Percentiles rank a stretch among this genome's conserved stretches.
These are phyloP conservation scores for Cajanus cajan DNA, from an alignment of 306 rosid species.

Conservation along the genomic window DNA sequence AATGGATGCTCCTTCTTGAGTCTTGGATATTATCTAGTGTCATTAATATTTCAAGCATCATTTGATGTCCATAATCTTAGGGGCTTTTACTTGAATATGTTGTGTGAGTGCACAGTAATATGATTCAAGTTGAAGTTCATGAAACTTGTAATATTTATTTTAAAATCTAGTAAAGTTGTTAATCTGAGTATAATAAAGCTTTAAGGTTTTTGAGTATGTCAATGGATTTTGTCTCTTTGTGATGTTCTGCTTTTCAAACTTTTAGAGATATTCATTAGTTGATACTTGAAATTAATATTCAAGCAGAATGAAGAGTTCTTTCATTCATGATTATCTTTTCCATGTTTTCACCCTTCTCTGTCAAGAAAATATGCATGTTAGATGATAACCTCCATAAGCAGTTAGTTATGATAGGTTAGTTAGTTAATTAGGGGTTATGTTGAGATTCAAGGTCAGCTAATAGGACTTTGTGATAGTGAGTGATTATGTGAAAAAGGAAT, in stretches of 20 bases:
- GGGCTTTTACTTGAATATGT: background rate
- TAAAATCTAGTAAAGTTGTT: background rate
- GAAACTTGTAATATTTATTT: background rate
- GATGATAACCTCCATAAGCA: background rate
- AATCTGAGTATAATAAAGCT: background rate
- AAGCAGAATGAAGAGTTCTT: background rate
- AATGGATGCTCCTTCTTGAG: background rate
- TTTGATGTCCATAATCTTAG: background rate
- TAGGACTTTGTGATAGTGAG: background rate
- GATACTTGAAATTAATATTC: slow-evolving; percentile 1
- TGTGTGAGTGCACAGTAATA: background rate
- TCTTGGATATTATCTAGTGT: background rate
- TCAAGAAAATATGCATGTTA: background rate
- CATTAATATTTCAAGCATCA: background rate
- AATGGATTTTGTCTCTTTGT: background rate
- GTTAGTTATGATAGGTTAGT: background rate
- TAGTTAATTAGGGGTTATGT: background rate
- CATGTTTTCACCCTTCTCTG: background rate
- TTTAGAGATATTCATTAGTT: background rate
- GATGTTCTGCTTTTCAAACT: background rate
- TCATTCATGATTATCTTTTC: background rate
- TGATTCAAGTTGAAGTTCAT: background rate
- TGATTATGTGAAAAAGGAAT: background rate
- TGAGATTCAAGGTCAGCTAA: background rate
- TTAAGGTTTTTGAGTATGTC: background rate